These are phyloP conservation scores for Citrus trifoliata DNA, from an alignment of 345 rosid species.

Conservation along the genomic window DNA sequence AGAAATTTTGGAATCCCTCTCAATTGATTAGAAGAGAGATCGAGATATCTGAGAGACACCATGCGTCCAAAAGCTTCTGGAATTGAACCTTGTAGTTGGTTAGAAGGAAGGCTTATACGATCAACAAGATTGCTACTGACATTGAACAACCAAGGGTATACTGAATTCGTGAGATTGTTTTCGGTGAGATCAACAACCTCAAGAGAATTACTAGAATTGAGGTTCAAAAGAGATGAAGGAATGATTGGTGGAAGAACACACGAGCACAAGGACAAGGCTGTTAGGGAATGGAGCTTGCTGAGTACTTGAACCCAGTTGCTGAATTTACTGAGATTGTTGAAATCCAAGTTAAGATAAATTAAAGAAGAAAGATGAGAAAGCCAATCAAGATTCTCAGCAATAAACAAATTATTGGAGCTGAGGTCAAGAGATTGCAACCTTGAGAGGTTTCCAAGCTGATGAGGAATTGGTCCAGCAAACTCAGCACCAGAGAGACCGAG, in stretches of 20 bases:
- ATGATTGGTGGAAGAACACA: slow-evolving; percentile 6
- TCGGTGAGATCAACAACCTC: background rate
- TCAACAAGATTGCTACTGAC: background rate
- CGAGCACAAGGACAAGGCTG: background rate
- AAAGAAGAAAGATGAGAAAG: slow-evolving; percentile 5
- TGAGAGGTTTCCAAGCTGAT: slow-evolving; percentile 10
- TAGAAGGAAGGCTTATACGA: background rate
- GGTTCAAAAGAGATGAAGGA: background rate
- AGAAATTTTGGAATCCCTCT: background rate
- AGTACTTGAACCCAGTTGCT: slow-evolving; percentile 14
- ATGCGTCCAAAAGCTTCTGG: background rate
- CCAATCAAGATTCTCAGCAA: background rate
- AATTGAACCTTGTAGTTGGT: background rate
- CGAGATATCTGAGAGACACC: background rate
- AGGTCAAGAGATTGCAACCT: slow-evolving; percentile 7
- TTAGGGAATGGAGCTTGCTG: background rate
- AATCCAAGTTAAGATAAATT: background rate
- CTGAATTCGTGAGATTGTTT: background rate
- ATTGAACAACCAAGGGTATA: slow-evolving; percentile 3
- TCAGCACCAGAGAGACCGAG: background rate
- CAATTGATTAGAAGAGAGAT: background rate
- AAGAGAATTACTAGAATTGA: background rate
- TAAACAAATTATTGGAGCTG: background rate
- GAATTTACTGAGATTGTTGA: background rate
- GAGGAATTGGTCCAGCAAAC: background rate